Conservation (phyloP, 306 rosid species). For the Lupinus albus region DNA sequence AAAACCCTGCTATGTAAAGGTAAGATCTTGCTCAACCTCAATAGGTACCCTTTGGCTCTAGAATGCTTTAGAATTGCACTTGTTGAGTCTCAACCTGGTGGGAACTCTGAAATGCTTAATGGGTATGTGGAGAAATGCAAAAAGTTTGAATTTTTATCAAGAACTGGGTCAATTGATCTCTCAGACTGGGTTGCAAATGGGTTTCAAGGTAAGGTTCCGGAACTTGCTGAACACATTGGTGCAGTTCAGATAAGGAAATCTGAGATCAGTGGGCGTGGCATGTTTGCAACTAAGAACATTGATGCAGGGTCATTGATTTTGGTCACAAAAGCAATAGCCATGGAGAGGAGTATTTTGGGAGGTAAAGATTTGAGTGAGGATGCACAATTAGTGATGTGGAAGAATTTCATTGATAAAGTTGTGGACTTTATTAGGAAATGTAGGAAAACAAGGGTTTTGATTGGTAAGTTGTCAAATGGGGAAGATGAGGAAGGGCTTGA, state of each 20-base stretch:
- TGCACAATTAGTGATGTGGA: constrained; percentile 86
- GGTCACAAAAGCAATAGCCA: constrained; percentile 69
- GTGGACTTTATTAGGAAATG: constrained; percentile 50
- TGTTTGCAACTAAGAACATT: constrained; percentile 67
- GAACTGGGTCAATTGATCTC: constrained; percentile 72
- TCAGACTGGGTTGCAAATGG: constrained; percentile 76
- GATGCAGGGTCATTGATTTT: constrained; percentile 73
- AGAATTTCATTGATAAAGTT: constrained; percentile 69
- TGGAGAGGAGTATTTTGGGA: constrained; percentile 74
- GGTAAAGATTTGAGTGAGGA: constrained; percentile 67
- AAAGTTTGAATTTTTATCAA: constrained; percentile 65
- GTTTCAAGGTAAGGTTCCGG: constrained; percentile 67
- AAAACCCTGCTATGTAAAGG: constrained; percentile 87
- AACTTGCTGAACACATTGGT: constrained; percentile 73
- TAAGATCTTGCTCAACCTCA: constrained; percentile 68
- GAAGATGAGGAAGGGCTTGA: constrained; percentile 70
- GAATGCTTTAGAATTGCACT: constrained; percentile 62
- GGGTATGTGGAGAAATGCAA: constrained; percentile 76
- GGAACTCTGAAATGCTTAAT: constrained; percentile 48
- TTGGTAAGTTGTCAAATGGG: constrained; percentile 61
- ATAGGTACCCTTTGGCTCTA: constrained; percentile 64
- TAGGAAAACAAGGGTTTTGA: constrained; percentile 49
- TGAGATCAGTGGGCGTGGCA: constrained; percentile 71
- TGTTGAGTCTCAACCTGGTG: constrained; percentile 54
- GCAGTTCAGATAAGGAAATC: constrained; percentile 69